Evolutionary conservation across 495 filamentous ascomycete genomes (phyloP), one percentile per base, ranked within the genome.

Genomic region (Aspergillus bridgeri): DNA sequence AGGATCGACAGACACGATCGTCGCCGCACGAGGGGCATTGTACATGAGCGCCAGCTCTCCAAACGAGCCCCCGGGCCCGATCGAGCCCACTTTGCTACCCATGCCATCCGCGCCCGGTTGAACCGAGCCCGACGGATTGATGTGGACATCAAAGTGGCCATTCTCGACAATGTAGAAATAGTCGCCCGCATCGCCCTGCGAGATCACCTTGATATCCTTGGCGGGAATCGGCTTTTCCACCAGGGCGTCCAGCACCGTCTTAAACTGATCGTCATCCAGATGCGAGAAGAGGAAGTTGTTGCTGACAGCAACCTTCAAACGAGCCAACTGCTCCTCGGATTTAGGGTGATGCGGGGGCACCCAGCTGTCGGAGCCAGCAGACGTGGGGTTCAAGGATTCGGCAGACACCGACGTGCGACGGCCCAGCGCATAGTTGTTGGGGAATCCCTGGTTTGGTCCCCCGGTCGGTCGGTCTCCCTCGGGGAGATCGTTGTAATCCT

Each of bases 21-120:
- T 98, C 3, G 94, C 94, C n/a, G 95, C 95, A 64, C 94, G 88
- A 4, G 95, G 94, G 17, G 94, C 91, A 65, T 97, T 97, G 75
- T 98, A 98, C 94, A 98, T 98, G 65, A 98, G 79, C 21, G 94
- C 94, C 51, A 98, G 79, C 75, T 98, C 94, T 60, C 94, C 94
- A 75, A 98, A 98, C n/a, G 90, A 95, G 53, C 92, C 91, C 24
- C 95, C 95, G 3, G 92, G 84, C 42, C 89, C 89, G 53, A 92
- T 93, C 42, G 75, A 83, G 65, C 82, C 83, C n/a, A 98, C 92
- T 61, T 89, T 89, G 54, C 81, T 80, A 27, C 94, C 94, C 79
- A 96, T 83, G 6, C 93, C 94, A 57, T 92, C 84, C 1, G 84
- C 78, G 5, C 95, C 95, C 0, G 92, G 81, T 65, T 94, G 87